Base-by-base conservation (phyloP, 768 basidiomycete genomes). In the Mycena chlorophos region DNA sequence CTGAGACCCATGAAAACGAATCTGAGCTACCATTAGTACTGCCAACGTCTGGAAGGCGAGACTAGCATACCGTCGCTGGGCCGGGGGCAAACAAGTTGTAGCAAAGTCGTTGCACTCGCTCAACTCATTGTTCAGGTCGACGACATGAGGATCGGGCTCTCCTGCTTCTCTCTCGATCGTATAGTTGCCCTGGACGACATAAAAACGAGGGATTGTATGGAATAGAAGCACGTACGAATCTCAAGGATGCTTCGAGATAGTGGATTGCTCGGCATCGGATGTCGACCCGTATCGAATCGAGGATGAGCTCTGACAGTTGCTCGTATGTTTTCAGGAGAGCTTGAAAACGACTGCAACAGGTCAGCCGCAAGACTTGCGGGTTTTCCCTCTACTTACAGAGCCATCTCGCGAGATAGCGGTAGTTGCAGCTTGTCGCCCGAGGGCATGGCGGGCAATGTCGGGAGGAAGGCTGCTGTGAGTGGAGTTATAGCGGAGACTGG, bases 121-220 rank as follows among this genome's bases (percentile, higher is more conserved):
- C 3, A 98, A 73, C 60, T 94, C 89, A 10, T 76, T 76, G 63
- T 94, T 97, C 49, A 98, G 77, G 68, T 96, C 93, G 27, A 89
- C 77, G 48, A 97, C 80, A 66, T 93, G 86, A 8, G 91, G 85
- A 68, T 98, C 96, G 0, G 94, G 96, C 65, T 96, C 94, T n/a
- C 83, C 79, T 4, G 88, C 87, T 69, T 95, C 94, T 58, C 85
- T 82, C 25, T 90, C 87, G 23, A 92, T 78, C 46, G 79, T 77
- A 67, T 96, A 96, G 57, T 91, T 88, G 30, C 94, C 93, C 94
- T 97, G 62, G 31, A 46, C 57, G 58, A 40, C 60, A 57, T 39
- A 52, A 42, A 27, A 49, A 16, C 34, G n/a, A 37, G 34, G 43
- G 37, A 65, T 54, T 56, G 51, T 49, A 28, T 34, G 22, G 13